Conservation (phyloP, 345 rosid genomes). For the Dimocarpus longan region DNA sequence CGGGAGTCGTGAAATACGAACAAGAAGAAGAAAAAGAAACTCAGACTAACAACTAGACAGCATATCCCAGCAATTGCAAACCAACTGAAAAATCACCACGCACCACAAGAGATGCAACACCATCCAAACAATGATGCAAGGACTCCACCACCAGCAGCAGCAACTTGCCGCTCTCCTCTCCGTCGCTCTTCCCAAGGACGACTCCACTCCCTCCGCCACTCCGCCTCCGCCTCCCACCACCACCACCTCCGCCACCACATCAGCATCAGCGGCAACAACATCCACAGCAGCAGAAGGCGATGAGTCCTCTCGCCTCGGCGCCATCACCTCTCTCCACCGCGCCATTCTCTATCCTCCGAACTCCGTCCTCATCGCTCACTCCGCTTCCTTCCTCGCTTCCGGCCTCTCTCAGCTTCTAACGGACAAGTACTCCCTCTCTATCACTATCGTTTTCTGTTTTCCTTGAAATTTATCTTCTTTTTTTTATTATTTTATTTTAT, state of each 20-base stretch:
- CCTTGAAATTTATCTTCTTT: too few species aligned
- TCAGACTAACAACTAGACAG: neutral
- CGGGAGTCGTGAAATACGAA: neutral
- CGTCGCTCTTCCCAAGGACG: slow-evolving; percentile 68
- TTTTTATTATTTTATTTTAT: neutral
- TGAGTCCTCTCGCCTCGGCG: slow-evolving; percentile 68
- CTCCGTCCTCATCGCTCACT: slow-evolving; percentile 81
- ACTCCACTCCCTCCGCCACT: slow-evolving; percentile 27
- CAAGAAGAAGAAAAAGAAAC: neutral
- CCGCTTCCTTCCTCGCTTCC: slow-evolving; percentile 78
- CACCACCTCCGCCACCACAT: slow-evolving; percentile 22
- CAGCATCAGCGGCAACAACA: slow-evolving; percentile 17
- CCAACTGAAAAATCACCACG: neutral
- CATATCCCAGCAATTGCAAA: neutral
- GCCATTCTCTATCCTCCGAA: slow-evolving; percentile 80
- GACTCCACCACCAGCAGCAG: slow-evolving; percentile 73
- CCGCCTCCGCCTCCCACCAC: slow-evolving; percentile 11
- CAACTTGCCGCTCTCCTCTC: slow-evolving; percentile 79
- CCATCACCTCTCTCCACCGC: slow-evolving; percentile 80
- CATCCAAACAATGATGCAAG: slow-evolving; percentile 57
- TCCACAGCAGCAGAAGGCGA: slow-evolving; percentile 39
- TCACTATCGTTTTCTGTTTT: neutral
- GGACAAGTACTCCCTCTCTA: slow-evolving; percentile 57
- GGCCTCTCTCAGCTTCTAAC: slow-evolving; percentile 81
- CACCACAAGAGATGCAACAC: slow-evolving; percentile 34